Base-by-base conservation (phyloP, 257 asterid genomes). In the Linderniella brevidens region DNA sequence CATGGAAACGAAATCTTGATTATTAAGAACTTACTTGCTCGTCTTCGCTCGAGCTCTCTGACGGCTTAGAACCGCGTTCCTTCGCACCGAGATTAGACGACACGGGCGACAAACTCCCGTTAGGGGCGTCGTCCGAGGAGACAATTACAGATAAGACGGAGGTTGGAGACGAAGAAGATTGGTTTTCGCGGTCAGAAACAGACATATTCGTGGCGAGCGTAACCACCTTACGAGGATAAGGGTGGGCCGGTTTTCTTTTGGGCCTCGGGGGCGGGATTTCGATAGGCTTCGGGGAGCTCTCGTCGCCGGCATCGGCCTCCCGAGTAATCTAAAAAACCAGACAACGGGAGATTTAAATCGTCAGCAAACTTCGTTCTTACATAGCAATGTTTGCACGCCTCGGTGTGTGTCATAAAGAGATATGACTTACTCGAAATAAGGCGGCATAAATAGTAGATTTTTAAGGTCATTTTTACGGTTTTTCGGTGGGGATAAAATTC, bases 191-290 rank as follows among this genome's bases (percentile, higher is more conserved):
- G n/a, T 63, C 69, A 5, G 32, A 25, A 25, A 6, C 32, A 6
- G 32, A 25, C 32, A 25, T 25, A 25, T 25, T 25, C 32, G 58
- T 49, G 0, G 72, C 67, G 55, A 69, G 61, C 37, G 40, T 69
- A 36, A 72, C 55, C 68, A 84, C 84, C 17, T 25, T 25, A 2
- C 98, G 93, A 38, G 98, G 98, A 71, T 88, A 88, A 11, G 98
- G 98, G 60, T 80, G 94, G 74, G 75, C 50, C 0, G 98, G 98
- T 42, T 88, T 88, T 63, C 93, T 84, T 68, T 88, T 88, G 0
- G 98, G 98, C 46, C 98, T 76, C 35, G 95, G 98, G 44, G 98
- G 98, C 18, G 98, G 98, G 44, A 88, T 84, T 53, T 84, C 95
- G 40, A 80, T 71, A 11, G 85, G 68, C 59, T 78, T 74, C 41